phyloP scores from a whole-genome alignment of 805 yeast species.

The Wickerhamiella siamensis region DNA sequence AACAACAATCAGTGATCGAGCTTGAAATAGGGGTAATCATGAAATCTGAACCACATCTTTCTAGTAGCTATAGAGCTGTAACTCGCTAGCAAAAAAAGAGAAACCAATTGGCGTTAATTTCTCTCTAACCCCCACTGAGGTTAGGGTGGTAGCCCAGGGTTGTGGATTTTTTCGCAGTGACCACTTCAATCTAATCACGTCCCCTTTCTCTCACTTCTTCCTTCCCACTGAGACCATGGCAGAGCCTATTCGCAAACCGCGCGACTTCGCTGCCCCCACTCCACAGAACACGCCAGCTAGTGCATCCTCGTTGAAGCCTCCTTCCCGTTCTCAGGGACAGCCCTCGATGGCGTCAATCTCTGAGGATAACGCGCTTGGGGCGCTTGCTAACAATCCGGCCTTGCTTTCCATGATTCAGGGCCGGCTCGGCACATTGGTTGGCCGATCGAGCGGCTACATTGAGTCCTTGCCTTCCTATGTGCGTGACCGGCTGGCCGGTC shows the following conservation, averaged over 20 bases:
- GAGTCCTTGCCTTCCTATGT: constrained; percentile 58
- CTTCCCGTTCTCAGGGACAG: constrained; percentile 17
- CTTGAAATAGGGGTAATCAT: no score
- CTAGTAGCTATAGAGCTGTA: no score
- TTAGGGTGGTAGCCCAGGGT: no score
- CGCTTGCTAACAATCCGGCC: constrained; percentile 53
- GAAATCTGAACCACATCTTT: no score
- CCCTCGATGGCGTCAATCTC: constrained; percentile 47
- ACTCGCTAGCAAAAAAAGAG: no score
- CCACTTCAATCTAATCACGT: no score
- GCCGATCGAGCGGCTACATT: constrained; percentile 76
- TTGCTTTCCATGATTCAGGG: constrained; percentile 80
- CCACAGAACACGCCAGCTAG: constrained; percentile 98
- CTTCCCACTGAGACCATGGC: constrained; percentile 37
- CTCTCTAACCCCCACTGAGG: no score
- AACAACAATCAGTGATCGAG: no score
- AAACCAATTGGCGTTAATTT: no score
- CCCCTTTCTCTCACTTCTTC: not conserved
- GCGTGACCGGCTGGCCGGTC: constrained; percentile 62
- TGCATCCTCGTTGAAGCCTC: constrained; percentile 41
- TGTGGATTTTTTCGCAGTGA: no score
- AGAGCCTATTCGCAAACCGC: constrained; percentile 68
- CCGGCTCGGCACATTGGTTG: constrained; percentile 69
- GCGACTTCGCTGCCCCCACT: constrained; percentile 82
- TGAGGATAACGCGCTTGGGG: constrained; percentile 32